Evolutionary conservation across 2,329 filamentous ascomycete species (phyloP), one percentile per base, ranked within the genome.

Genomic region (Ceratocystiopsis brevicomis): DNA sequence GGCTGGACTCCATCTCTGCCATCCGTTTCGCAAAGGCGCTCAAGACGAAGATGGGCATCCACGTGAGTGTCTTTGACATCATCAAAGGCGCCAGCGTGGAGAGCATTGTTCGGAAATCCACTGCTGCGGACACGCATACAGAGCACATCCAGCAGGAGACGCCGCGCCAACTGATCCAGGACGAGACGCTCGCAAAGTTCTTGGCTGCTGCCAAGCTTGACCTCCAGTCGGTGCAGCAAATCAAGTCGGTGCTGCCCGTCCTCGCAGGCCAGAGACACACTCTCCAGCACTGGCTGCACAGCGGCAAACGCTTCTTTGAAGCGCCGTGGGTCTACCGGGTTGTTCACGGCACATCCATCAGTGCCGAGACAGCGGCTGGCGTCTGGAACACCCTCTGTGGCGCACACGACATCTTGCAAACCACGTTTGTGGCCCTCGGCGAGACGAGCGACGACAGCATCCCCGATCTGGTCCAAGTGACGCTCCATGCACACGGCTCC

Each of bases 221-320:
- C 4, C 19, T 21, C n/a, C n/a, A n/a, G 19, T 6, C 19, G 19
- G 19, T 21, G 19, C 19, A 38, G 1, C 21, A 35, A 30, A 45
- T 53, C 30, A 44, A 47, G 38, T 50, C 48, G 1, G 44, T 53
- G 11, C 37, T 44, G 8, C 50, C 51, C 1, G 45, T 42, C 16
- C 48, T 53, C 1, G 13, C 51, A 14, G 51, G 52, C 10, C 52
- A 53, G 41, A 48, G 47, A n/a, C 44, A 38, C 10, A 44, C 44
- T 13, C 42, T 53, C 34, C 36, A 50, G 41, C 49, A 52, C 25
- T 53, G 51, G 52, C 21, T 53, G 16, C 41, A 48, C 45, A 48
- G 45, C 36, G 52, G 52, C 15, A 52, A 49, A 44, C 45, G 52
- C n/a, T 53, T 53, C 47, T 51, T 53, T 21, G 52, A 53, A 36